A percentile compares a stretch with the other conserved stretches of the same genome.
phyloP scores from a whole-genome alignment of 2,329 filamentous ascomycete species.

The Phialocephala sp. region DNA sequence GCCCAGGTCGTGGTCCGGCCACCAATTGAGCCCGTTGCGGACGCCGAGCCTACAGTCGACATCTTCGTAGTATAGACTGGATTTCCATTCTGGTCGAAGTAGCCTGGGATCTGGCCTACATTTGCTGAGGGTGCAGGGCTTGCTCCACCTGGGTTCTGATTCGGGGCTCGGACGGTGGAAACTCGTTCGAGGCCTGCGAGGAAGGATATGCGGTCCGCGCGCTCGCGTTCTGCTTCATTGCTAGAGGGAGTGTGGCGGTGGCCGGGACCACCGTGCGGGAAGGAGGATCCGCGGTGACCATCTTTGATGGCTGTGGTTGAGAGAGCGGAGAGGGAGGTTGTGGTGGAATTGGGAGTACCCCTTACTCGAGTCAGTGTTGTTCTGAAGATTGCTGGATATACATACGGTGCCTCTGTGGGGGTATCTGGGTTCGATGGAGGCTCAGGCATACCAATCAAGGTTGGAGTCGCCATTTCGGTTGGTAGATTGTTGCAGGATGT shows the following conservation, averaged over 20 bases:
- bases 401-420: constrained; percentile 88
- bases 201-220: constrained; percentile 92
- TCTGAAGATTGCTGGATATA: constrained; percentile 18
- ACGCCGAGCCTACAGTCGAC: constrained; percentile 90
- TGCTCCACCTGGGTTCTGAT: constrained; percentile 43
- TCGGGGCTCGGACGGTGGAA: constrained; percentile 66
- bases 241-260: constrained; percentile 66
- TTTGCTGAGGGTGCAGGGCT: constrained; percentile 34
- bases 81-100: constrained; percentile 80
- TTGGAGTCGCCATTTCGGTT: constrained; percentile 47
- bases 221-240: constrained; percentile 85
- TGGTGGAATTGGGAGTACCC: constrained; percentile 90
- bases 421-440: constrained; percentile 83
- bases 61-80: constrained; percentile 72
- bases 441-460: constrained; percentile 83
- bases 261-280: constrained; percentile 62
- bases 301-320: constrained; percentile 97
- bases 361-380: constrained; percentile 52
- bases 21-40: constrained; percentile 80
- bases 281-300: constrained; percentile 83
- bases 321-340: constrained; percentile 87
- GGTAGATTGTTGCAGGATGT: not conserved
- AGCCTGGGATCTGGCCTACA: constrained; percentile 60
- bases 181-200: constrained; percentile 90
- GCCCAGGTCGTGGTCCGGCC: constrained; percentile 68